A percentile compares a stretch with the other conserved stretches of the same genome.
phyloP scores from a whole-genome alignment of 805 yeast genomes.

The Pichia pseudocactophila region DNA sequence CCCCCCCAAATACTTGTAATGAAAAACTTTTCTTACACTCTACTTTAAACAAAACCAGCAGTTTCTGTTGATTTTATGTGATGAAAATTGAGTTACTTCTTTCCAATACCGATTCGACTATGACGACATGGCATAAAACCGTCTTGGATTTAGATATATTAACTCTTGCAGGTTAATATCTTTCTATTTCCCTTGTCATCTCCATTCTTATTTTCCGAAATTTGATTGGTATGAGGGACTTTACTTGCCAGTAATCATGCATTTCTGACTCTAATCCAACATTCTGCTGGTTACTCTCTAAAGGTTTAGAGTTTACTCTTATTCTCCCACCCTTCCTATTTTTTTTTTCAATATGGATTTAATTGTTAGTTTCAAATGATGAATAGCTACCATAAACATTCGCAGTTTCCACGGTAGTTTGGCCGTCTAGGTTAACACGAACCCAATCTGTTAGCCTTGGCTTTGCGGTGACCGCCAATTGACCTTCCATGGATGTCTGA shows the following conservation, averaged over 20 bases:
- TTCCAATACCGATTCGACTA: conserved; percentile 91
- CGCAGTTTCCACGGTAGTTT: conserved; percentile 96
- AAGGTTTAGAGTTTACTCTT: conserved; percentile 6
- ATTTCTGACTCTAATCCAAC: conserved; percentile 40
- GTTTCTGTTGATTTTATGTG: conserved; percentile 17
- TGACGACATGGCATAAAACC: conserved; percentile 76
- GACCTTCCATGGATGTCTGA: conserved; percentile 96
- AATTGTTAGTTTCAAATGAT: conserved; percentile 41
- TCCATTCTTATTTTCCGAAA: conserved; percentile 22
- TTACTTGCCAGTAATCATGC: conserved; percentile 77
- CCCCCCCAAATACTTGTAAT: background rate
- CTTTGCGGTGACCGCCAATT: conserved; percentile 77
- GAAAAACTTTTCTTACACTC: background rate
- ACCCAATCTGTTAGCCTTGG: conserved; percentile 55
- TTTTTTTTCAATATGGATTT: conserved; percentile 4
- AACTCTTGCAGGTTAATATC: conserved; percentile 25
- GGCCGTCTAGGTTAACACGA: conserved; percentile 47
- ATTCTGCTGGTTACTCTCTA: conserved; percentile 9
- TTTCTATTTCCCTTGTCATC: conserved; percentile 26
- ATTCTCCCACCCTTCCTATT: background rate
- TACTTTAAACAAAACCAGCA: conserved; percentile 6
- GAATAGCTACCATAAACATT: conserved; percentile 71
- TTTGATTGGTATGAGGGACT: conserved; percentile 38
- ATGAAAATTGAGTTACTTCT: conserved; percentile 55
- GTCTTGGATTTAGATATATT: conserved; percentile 27